Evolutionary conservation across 2,329 filamentous ascomycete genomes (phyloP).

Genomic region (Colletotrichum salicis): DNA sequence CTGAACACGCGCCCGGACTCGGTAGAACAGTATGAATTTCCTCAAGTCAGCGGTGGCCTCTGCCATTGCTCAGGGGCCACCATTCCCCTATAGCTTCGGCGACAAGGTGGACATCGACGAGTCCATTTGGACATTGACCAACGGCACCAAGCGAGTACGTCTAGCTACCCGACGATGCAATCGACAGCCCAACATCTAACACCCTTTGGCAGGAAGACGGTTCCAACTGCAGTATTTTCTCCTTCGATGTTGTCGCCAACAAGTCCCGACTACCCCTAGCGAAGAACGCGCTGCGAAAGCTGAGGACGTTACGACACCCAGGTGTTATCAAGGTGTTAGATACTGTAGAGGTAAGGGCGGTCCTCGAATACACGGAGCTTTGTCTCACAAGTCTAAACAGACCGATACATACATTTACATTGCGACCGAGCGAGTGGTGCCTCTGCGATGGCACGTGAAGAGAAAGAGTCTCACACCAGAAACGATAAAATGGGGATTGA

Average conservation of each 20-base stretch:
- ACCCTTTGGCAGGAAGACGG: conserved; percentile 79
- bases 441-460: conserved; percentile 89
- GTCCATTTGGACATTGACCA: conserved; percentile 96
- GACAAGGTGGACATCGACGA: conserved; percentile 92
- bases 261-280: conserved; percentile 85
- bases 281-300: conserved; percentile 92
- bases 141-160: conserved; percentile 87
- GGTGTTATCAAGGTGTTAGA: conserved; percentile 95
- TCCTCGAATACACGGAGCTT: conserved; percentile 34
- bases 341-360: conserved; percentile 79
- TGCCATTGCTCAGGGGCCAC: conserved; percentile 92
- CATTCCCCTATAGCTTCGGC: conserved; percentile 92
- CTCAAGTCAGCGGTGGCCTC: conserved; percentile 97
- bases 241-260: conserved; percentile 88
- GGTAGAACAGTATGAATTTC: conserved; percentile 79
- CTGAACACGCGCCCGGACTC: background rate
- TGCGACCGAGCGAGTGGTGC: conserved; percentile 89
- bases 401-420: conserved; percentile 97
- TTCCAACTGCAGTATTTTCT: conserved; percentile 95
- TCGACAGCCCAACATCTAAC: background rate
- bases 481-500: conserved; percentile 96
- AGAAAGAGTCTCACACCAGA: conserved; percentile 88
- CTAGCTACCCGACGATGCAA: background rate
- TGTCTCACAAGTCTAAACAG: conserved; percentile 53
- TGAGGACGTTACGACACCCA: conserved; percentile 91